Percentiles rank a stretch among this genome's conserved stretches.
These are phyloP conservation scores for Huntiella decipiens DNA, from an alignment of 2,329 filamentous ascomycete species.

Conservation along the genomic window DNA sequence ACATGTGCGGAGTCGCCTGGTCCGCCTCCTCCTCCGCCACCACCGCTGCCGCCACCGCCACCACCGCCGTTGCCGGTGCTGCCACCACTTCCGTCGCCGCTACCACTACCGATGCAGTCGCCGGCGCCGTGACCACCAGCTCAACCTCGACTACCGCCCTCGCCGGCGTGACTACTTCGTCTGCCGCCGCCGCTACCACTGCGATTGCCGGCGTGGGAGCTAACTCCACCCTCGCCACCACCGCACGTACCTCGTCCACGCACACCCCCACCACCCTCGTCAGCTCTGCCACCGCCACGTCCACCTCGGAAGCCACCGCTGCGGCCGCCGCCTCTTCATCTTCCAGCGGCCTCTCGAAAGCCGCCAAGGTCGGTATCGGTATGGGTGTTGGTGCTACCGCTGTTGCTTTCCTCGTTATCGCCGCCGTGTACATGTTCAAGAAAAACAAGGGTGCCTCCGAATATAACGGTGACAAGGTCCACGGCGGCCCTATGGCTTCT, in stretches of 20 bases:
- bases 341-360: slow-evolving; percentile 21
- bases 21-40: background rate
- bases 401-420: slow-evolving; percentile 20
- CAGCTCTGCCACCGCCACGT: slow-evolving; percentile 4
- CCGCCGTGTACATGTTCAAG: slow-evolving; percentile 22
- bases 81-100: slow-evolving; percentile 2
- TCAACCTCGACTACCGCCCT: background rate
- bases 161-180: slow-evolving; percentile 1
- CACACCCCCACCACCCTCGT: background rate
- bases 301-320: slow-evolving; percentile 1
- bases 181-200: background rate
- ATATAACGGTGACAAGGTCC: slow-evolving; percentile 7
- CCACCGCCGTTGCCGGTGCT: background rate
- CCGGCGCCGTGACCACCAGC: background rate
- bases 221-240: slow-evolving; percentile 9
- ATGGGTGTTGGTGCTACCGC: slow-evolving; percentile 18
- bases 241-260: slow-evolving; percentile 3
- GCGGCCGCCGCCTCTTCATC: slow-evolving; percentile 4
- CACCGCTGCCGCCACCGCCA: slow-evolving; percentile 2
- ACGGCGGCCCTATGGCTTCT: slow-evolving; percentile 30
- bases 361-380: slow-evolving; percentile 29
- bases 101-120: background rate
- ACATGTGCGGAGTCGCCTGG: slow-evolving; percentile 18
- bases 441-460: slow-evolving; percentile 14
- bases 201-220: slow-evolving; percentile 5